Percentiles rank a stretch among this genome's conserved stretches.
Conservation (phyloP, 2,329 filamentous ascomycete species). For the Paracoccidioides brasiliensis region DNA sequence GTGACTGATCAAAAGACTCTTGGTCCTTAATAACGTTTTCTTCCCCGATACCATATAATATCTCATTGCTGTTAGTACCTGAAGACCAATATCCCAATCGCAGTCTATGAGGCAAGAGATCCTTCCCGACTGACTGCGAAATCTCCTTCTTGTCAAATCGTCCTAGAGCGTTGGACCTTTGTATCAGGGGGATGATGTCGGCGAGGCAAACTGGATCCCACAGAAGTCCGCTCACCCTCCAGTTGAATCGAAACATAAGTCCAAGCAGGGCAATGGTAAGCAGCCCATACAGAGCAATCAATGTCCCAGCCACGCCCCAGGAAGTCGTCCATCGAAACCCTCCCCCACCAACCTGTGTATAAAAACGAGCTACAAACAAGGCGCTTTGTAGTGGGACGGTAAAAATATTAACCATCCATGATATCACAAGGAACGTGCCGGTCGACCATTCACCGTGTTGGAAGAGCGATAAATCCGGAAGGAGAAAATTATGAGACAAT, state of each 20-base stretch:
- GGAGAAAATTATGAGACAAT: conserved; percentile 50
- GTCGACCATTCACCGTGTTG: conserved; percentile 54
- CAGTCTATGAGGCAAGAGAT: conserved; percentile 46
- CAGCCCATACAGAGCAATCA: conserved; percentile 60
- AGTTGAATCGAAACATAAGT: conserved; percentile 52
- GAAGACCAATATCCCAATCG: conserved; percentile 73
- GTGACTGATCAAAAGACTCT: conserved; percentile 23
- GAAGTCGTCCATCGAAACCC: conserved; percentile 70
- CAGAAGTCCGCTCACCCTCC: conserved; percentile 57
- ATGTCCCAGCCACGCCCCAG: conserved; percentile 63
- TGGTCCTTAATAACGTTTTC: conserved; percentile 40
- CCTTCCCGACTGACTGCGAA: conserved; percentile 33
- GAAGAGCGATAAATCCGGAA: conserved; percentile 57
- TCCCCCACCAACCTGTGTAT: conserved; percentile 43
- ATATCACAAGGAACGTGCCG: conserved; percentile 51
- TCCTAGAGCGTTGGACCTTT: conserved; percentile 62
- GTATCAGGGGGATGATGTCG: conserved; percentile 64
- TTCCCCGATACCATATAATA: conserved; percentile 73
- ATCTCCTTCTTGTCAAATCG: conserved; percentile 61
- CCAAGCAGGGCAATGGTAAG: conserved; percentile 46
- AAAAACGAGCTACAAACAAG: conserved; percentile 55
- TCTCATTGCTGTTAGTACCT: conserved; percentile 45
- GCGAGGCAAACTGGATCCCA: conserved; percentile 79
- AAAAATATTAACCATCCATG: conserved; percentile 63
- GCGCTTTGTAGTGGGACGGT: conserved; percentile 70